Evolutionary conservation across 1,139 yeast species (phyloP), one percentile per base, ranked within the genome.

Genomic region (Fermentozyma sake): DNA sequence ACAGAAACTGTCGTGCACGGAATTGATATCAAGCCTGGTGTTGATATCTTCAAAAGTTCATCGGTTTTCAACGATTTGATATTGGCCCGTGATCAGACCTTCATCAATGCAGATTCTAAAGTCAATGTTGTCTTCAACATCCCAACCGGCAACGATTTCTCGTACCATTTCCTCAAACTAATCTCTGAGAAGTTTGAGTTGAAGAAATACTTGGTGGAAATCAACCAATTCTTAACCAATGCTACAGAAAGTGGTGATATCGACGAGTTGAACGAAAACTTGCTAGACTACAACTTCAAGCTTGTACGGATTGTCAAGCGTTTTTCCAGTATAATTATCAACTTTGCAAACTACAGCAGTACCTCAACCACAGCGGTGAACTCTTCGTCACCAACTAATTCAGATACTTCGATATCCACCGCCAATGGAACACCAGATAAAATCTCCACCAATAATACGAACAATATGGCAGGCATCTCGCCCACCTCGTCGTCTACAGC

Each of bases 241-340:
- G 27, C 34, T 13, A 19, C 18, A 7, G 68, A 63, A 29, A 55
- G 66, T 2, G 30, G 49, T 9, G 75, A 66, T 28, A 72, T 72
- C 6, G 74, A 68, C 27, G 72, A 69, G 26, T 56, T 61, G 20
- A 58, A 56, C 28, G 73, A 67, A 27, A 55, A 58, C 17, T 37
- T 72, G 4, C 57, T 61, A 40, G 79, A 73, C 33, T 50, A 58
- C 32, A 72, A 70, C 34, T 43, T 72, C 23, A 73, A 72, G 35
- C 49, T 73, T 12, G 52, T 64, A 3, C 55, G 77, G 28, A 37
- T 70, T 5, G 43, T 66, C 19, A 72, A 68, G 41, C 61, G 58
- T 30, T 38, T 70, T 4, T 46, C 71, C 3, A 51, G 43, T 22
- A 48, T 63, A n/a, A 61, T 70, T 18, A 39, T 61, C 23, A 61